A percentile compares a stretch with the other conserved stretches of the same genome.
Conservation (phyloP, 495 filamentous ascomycete species). For the Penicillium riverlandense region DNA sequence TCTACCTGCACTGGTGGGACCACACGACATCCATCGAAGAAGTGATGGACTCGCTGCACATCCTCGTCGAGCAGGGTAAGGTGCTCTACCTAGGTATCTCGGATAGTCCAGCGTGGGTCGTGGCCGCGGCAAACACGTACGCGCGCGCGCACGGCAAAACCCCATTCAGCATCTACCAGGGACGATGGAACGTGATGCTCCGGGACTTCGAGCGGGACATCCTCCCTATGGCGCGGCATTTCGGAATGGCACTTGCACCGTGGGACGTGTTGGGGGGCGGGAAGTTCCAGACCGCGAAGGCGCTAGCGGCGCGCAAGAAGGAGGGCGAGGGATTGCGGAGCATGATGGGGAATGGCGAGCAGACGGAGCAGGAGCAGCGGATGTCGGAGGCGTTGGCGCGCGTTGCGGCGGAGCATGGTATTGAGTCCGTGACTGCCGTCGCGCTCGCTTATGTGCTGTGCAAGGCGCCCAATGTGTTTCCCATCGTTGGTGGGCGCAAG, state of each 20-base stretch:
- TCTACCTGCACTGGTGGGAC: constrained; percentile 60
- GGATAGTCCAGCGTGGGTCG: constrained; percentile 59
- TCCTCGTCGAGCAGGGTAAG: constrained; percentile 50
- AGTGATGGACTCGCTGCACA: constrained; percentile 52
- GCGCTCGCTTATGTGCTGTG: constrained; percentile 69
- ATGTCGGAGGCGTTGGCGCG: constrained; percentile 41
- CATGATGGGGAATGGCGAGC: constrained; percentile 2
- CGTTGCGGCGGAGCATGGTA: constrained; percentile 43
- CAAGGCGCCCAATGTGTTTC: constrained; percentile 71
- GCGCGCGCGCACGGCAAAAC: constrained; percentile 52
- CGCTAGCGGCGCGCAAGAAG: constrained; percentile 23
- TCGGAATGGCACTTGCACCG: constrained; percentile 53
- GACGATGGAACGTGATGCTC: constrained; percentile 48
- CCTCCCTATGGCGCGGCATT: constrained; percentile 45
- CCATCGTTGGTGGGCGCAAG: constrained; percentile 62
- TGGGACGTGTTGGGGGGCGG: constrained; percentile 51
- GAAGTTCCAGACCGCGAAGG: constrained; percentile 38
- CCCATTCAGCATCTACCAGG: constrained; percentile 60
- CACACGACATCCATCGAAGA: constrained; percentile 51
- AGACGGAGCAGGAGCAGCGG: constrained; percentile 32
- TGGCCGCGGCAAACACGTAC: constrained; percentile 51
- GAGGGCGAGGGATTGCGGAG: constrained; percentile 20
- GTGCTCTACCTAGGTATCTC: constrained; percentile 59
- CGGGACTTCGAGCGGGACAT: constrained; percentile 53
- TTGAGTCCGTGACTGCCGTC: constrained; percentile 43